phyloP scores from a whole-genome alignment of 176 grass and related monocot genomes.

The Saccharum spontaneum region DNA sequence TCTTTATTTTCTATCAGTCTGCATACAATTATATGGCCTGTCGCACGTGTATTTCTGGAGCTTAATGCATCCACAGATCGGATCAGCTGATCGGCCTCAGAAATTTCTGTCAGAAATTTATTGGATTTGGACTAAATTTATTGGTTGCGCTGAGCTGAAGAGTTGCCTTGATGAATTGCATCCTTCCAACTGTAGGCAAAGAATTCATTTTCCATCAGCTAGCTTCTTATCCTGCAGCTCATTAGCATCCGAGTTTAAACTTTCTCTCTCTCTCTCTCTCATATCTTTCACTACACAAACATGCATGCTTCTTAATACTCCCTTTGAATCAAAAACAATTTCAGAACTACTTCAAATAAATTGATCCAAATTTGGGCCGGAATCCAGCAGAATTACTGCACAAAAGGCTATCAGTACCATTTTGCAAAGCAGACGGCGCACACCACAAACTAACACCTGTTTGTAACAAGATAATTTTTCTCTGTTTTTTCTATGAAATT shows the following conservation, averaged over 20 bases:
- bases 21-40: constrained; percentile 2
- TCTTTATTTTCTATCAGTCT: not conserved
- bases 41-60: constrained; percentile 35
- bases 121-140: constrained; percentile 1
- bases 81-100: constrained; percentile 22
- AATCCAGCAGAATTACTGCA: not conserved
- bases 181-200: not conserved
- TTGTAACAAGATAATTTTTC: too few relatives aligned
- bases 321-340: not conserved
- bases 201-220: not conserved
- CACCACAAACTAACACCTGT: not conserved
- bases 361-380: not conserved
- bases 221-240: too few relatives aligned
- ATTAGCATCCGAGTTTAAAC: too few relatives aligned
- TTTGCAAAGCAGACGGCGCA: not conserved
- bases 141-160: not conserved
- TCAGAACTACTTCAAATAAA: not conserved
- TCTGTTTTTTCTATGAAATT: too few relatives aligned
- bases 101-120: constrained; percentile 23
- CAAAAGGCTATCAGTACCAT: not conserved
- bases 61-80: not conserved
- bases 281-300: not conserved
- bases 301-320: not conserved
- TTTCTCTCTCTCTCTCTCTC: too few relatives aligned
- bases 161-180: constrained; percentile 10